These are phyloP conservation scores for Prinsepia uniflora DNA, from an alignment of 306 rosid species.

Conservation along the genomic window DNA sequence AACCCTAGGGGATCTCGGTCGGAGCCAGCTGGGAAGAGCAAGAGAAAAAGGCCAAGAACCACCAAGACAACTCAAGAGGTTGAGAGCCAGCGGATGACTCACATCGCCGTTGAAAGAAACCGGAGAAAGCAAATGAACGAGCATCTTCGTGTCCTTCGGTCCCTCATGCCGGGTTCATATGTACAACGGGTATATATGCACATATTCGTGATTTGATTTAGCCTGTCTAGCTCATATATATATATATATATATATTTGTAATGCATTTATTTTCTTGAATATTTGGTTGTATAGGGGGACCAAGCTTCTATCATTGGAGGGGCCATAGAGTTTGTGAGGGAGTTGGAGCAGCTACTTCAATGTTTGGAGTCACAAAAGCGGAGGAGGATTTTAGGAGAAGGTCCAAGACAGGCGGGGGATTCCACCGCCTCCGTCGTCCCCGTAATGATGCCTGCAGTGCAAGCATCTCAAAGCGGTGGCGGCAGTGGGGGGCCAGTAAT, in stretches of 20 bases:
- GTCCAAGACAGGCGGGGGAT: constrained; percentile 47
- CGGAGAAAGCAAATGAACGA: constrained; percentile 96
- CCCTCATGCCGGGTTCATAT: constrained; percentile 97
- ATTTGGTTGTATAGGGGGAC: constrained; percentile 53
- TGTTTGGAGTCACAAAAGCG: constrained; percentile 93
- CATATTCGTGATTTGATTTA: not conserved
- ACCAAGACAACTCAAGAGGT: constrained; percentile 80
- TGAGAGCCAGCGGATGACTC: constrained; percentile 95
- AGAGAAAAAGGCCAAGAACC: constrained; percentile 69
- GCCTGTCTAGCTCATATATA: too few species aligned
- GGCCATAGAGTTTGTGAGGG: constrained; percentile 95
- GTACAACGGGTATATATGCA: constrained; percentile 69
- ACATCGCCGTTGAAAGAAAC: constrained; percentile 85
- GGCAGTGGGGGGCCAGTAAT: constrained; percentile 30
- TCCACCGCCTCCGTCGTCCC: not conserved
- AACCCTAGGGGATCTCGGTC: constrained; percentile 16
- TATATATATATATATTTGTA: too few species aligned
- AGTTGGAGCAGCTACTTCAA: constrained; percentile 86
- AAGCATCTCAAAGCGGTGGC: constrained; percentile 21
- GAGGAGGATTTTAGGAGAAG: constrained; percentile 68
- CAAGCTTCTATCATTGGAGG: constrained; percentile 99
- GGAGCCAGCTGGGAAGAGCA: constrained; percentile 40
- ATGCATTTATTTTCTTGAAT: not conserved
- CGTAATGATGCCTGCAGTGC: not conserved
- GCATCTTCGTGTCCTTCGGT: constrained; percentile 85